Conservation (phyloP, 2,329 filamentous ascomycete genomes). For the Fusarium chaquense region DNA sequence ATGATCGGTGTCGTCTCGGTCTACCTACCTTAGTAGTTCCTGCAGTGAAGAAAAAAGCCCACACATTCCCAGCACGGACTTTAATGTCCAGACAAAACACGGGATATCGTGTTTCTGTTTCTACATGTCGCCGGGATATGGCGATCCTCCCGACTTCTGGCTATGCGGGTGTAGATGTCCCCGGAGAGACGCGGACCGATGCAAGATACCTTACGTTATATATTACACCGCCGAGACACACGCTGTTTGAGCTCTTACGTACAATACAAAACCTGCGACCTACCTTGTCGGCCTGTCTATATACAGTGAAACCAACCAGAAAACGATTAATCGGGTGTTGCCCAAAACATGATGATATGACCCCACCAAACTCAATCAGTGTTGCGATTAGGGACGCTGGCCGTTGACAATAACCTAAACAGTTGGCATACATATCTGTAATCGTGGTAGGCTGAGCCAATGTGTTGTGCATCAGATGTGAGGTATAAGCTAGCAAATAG, state of each 20-base stretch:
- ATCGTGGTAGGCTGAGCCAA: background rate
- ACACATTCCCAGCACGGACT: constrained; percentile 10
- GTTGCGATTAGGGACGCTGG: background rate
- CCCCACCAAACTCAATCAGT: background rate
- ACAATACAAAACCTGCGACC: constrained; percentile 14
- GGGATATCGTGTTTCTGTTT: background rate
- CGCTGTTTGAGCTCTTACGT: constrained; percentile 12
- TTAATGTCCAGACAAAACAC: constrained; percentile 1
- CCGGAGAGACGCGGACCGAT: constrained; percentile 36
- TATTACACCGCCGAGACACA: constrained; percentile 17
- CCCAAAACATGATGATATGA: background rate
- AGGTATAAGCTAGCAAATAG: constrained; percentile 29
- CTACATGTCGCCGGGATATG: constrained; percentile 23
- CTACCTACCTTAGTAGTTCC: background rate
- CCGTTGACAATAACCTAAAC: background rate
- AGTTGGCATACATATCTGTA: background rate
- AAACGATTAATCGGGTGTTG: background rate
- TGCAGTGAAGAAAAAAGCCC: background rate
- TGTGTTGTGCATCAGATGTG: constrained; percentile 6
- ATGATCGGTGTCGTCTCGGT: constrained; percentile 32
- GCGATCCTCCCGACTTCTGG: constrained; percentile 36
- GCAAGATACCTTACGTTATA: background rate
- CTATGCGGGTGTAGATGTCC: constrained; percentile 29
- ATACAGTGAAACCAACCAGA: background rate
- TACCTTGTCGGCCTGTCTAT: constrained; percentile 21